Percentiles rank a stretch among this genome's conserved stretches.
These are phyloP conservation scores for Suillus sp. DNA, from an alignment of 768 basidiomycete genomes.

Conservation along the genomic window DNA sequence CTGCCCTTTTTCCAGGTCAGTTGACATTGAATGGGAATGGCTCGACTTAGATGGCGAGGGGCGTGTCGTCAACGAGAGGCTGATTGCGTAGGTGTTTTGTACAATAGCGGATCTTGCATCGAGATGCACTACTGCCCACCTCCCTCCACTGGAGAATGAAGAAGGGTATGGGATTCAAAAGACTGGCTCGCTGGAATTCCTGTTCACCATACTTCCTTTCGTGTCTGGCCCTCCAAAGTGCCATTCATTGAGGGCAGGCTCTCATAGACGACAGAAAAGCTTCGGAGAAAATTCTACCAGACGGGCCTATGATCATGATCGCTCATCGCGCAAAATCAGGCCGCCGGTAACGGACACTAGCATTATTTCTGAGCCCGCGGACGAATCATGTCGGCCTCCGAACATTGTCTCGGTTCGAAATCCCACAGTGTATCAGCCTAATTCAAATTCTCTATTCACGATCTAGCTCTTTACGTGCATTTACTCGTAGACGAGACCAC, in stretches of 20 bases:
- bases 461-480: neutral
- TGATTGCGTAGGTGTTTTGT: neutral
- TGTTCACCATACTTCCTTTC: neutral
- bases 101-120: neutral
- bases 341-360: neutral
- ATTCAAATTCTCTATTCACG: neutral
- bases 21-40: neutral
- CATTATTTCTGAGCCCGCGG: neutral
- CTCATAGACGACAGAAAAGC: neutral
- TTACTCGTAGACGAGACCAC: neutral
- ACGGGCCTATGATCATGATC: neutral
- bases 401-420: neutral
- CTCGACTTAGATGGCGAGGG: no score
- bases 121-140: neutral
- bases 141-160: neutral
- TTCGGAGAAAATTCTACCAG: neutral
- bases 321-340: neutral
- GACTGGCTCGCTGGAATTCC: neutral
- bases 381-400: neutral
- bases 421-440: neutral
- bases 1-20: neutral
- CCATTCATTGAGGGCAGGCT: neutral
- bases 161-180: neutral
- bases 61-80: neutral
- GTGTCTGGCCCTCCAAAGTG: neutral